A percentile compares a stretch with the other conserved stretches of the same genome.
Evolutionary conservation across 169 alveolate species (phyloP).

Genomic region (Plasmodium cynomolgi): DNA sequence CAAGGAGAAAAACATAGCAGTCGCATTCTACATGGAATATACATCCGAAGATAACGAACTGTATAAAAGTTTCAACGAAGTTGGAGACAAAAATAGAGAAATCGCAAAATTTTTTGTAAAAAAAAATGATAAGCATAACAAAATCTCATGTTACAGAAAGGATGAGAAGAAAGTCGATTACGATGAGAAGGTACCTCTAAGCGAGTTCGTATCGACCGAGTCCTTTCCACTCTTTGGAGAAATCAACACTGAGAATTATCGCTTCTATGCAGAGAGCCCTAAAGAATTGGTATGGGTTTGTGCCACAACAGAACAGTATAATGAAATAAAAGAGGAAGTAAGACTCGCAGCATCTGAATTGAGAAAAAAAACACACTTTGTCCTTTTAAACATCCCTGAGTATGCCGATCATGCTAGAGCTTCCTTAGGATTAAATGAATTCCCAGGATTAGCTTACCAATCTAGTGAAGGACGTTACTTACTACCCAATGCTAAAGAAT

Average conservation of each 20-base stretch:
- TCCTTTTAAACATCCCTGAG: constrained; percentile 53
- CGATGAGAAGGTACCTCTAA: constrained; percentile 58
- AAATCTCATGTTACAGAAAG: constrained; percentile 53
- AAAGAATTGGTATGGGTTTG: constrained; percentile 86
- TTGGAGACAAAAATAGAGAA: constrained; percentile 80
- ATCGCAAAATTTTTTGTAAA: constrained; percentile 79
- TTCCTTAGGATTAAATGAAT: constrained; percentile 56
- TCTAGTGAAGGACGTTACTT: constrained; percentile 81
- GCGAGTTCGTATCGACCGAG: constrained; percentile 78
- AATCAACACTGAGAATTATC: constrained; percentile 82
- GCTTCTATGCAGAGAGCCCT: constrained; percentile 81
- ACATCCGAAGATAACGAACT: constrained; percentile 73
- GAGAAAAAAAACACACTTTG: constrained; percentile 69
- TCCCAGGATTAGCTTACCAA: constrained; percentile 86
- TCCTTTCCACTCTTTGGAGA: constrained; percentile 84
- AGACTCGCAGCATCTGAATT: constrained; percentile 67
- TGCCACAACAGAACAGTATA: constrained; percentile 80
- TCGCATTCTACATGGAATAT: constrained; percentile 75
- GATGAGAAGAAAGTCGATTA: constrained; percentile 72
- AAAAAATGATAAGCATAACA: constrained; percentile 74
- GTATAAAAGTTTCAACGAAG: constrained; percentile 74
- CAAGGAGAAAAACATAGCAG: constrained; percentile 29
- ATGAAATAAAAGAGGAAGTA: constrained; percentile 76
- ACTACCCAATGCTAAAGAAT: constrained; percentile 63
- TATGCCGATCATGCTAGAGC: constrained; percentile 73